Conservation (phyloP, 176 grass and related monocot species). For the Triticum aestivum region IWGSC_CS_RefSeq_v2.1 NC_057812.1:42632422-42632921, state of each 20-base stretch:
- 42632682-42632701: slow-evolving; percentile 77
- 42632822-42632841: not conserved
- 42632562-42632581: slow-evolving; percentile 68
- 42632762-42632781: not conserved
- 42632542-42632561: slow-evolving; percentile 65
- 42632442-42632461: not conserved
- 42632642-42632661: slow-evolving; percentile 66
- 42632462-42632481: not conserved
- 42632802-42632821: not conserved
- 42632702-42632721: slow-evolving; percentile 67
- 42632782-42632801: not conserved
- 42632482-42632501: not conserved
- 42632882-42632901: not conserved
- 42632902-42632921: not conserved
- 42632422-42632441: not conserved
- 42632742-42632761: not conserved
- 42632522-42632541: not conserved
- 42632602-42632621: slow-evolving; percentile 82
- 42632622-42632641: slow-evolving; percentile 61
- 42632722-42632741: not conserved
- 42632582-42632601: slow-evolving; percentile 81
- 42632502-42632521: not conserved
- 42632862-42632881: not conserved
- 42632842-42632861: not conserved
- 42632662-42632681: slow-evolving; percentile 72